Evolutionary conservation across 257 asterid genomes (phyloP).

Genomic region (Solanum microdontum): DNA sequence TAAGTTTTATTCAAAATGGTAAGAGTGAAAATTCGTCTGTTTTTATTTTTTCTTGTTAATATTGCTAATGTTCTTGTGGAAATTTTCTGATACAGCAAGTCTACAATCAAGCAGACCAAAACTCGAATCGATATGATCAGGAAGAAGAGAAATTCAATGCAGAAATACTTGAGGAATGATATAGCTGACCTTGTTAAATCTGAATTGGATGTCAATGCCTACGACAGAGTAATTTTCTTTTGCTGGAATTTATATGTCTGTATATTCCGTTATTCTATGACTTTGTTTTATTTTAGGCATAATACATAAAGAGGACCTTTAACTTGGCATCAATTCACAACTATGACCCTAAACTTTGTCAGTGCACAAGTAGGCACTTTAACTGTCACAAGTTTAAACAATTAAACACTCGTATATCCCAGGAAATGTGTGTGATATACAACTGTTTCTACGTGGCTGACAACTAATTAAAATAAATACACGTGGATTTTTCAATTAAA

Average conservation of each 20-base stretch:
- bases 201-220: slow-evolving; percentile 51
- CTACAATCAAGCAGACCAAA: slow-evolving; percentile 42
- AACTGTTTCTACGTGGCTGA: too few relatives aligned
- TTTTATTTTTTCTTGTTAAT: neutral
- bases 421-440: too few relatives aligned
- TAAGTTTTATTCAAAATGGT: slow-evolving; percentile 69
- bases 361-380: too few relatives aligned
- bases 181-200: slow-evolving; percentile 55
- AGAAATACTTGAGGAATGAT: slow-evolving; percentile 66
- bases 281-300: neutral
- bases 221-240: slow-evolving; percentile 43
- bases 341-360: too few relatives aligned
- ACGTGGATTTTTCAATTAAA: too few relatives aligned
- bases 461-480: too few relatives aligned
- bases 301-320: too few relatives aligned
- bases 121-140: slow-evolving; percentile 43
- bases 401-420: too few relatives aligned
- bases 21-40: neutral
- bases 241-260: neutral
- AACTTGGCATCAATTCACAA: too few relatives aligned
- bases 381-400: too few relatives aligned
- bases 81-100: slow-evolving; percentile 37
- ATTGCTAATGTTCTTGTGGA: neutral
- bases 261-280: neutral
- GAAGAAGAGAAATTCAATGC: slow-evolving; percentile 72